phyloP scores from a whole-genome alignment of 306 rosid species.

The Dicorynia guianensis region DNA sequence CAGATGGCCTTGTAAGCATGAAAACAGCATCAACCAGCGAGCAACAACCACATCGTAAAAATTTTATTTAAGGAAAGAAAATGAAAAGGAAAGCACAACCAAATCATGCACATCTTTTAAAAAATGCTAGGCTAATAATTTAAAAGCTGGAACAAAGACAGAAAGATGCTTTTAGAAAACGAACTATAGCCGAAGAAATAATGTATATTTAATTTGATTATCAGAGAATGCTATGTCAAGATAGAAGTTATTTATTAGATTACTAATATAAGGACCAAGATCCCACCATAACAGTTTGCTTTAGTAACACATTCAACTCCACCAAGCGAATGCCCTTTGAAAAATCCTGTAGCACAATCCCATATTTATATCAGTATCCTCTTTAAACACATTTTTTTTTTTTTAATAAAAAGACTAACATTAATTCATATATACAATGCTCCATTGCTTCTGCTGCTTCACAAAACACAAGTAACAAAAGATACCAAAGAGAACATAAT shows the following conservation, averaged over 20 bases:
- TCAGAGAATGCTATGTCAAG: neutral
- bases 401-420: slow-evolving; percentile 20
- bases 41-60: slow-evolving; percentile 7
- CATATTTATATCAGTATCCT: slow-evolving; percentile 29
- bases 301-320: slow-evolving; percentile 92
- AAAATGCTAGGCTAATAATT: slow-evolving; percentile 19
- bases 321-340: slow-evolving; percentile 91
- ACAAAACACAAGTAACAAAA: slow-evolving; percentile 17
- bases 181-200: slow-evolving; percentile 16
- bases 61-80: neutral
- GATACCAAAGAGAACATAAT: slow-evolving; percentile 15
- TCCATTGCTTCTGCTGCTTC: neutral
- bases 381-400: slow-evolving; percentile 15
- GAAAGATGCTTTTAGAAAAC: neutral
- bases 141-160: neutral
- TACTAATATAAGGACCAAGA: slow-evolving; percentile 33
- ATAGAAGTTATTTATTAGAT: neutral
- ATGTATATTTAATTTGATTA: slow-evolving; percentile 12
- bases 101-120: slow-evolving; percentile 22
- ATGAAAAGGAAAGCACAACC: slow-evolving; percentile 1
- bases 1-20: neutral
- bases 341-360: slow-evolving; percentile 77
- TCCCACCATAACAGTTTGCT: slow-evolving; percentile 91
- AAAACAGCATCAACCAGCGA: neutral
- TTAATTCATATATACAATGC: slow-evolving; percentile 7